phyloP scores from a whole-genome alignment of 768 basidiomycete genomes.

The Tephrocybe sp. region DNA sequence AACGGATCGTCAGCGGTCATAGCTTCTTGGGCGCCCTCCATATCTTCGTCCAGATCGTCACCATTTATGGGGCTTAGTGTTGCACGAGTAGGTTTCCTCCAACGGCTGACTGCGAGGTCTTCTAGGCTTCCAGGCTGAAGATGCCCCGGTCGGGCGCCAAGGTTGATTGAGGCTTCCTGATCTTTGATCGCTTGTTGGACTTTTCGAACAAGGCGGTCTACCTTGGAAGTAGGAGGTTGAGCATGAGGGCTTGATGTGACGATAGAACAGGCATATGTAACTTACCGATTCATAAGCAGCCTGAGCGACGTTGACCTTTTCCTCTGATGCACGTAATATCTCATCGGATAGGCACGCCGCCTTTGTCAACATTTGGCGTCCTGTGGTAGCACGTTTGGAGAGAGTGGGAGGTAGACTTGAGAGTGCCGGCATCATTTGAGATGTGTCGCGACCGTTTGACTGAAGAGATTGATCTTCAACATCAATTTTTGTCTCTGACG shows the following conservation, averaged over 20 bases:
- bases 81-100: constrained; percentile 43
- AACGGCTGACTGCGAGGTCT: constrained; percentile 59
- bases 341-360: constrained; percentile 64
- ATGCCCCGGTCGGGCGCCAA: constrained; percentile 33
- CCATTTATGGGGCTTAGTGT: constrained; percentile 43
- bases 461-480: neutral
- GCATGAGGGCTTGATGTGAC: constrained; percentile 6
- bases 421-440: constrained; percentile 8
- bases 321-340: constrained; percentile 62
- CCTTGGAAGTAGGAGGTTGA: constrained; percentile 50
- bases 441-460: constrained; percentile 1
- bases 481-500: too few species aligned
- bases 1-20: neutral
- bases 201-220: constrained; percentile 77
- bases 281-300: constrained; percentile 70
- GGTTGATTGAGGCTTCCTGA: constrained; percentile 40
- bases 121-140: constrained; percentile 54
- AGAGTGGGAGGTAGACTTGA: constrained; percentile 23
- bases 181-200: constrained; percentile 67
- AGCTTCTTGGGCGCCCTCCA: neutral
- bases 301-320: constrained; percentile 76
- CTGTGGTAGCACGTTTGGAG: constrained; percentile 32
- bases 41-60: constrained; percentile 16
- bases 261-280: constrained; percentile 4
- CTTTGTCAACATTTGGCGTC: constrained; percentile 52